A percentile compares a stretch with the other conserved stretches of the same genome.
Evolutionary conservation across 2,329 filamentous ascomycete species (phyloP).

Genomic region (Nemania sp.): DNA sequence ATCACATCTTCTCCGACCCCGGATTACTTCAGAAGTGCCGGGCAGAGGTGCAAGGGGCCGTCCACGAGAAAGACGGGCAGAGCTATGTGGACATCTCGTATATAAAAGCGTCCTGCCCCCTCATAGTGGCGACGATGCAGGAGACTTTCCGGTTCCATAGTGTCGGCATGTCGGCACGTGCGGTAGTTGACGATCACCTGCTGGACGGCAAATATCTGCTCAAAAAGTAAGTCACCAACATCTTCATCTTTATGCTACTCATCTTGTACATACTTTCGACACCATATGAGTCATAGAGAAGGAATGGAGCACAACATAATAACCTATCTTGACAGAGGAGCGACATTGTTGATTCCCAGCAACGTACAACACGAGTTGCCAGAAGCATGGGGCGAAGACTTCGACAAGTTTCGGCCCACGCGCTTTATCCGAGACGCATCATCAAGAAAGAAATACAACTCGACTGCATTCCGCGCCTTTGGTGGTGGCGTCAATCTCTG

Average conservation of each 20-base stretch:
- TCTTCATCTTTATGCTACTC: too few relatives aligned
- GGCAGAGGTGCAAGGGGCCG: neutral
- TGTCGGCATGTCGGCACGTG: neutral
- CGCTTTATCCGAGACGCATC: neutral
- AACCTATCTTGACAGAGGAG: too few relatives aligned
- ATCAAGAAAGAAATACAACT: neutral
- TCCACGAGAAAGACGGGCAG: neutral
- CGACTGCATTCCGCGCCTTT: too few relatives aligned
- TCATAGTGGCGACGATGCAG: neutral
- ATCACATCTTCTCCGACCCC: neutral
- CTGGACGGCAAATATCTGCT: neutral
- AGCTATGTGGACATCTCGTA: neutral
- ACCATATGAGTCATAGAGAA: too few relatives aligned
- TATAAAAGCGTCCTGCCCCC: neutral
- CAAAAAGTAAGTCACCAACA: neutral
- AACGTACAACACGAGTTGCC: neutral
- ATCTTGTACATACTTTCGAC: too few relatives aligned
- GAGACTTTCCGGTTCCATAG: neutral
- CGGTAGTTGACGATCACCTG: neutral
- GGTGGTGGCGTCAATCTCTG: neutral
- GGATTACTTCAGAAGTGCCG: neutral
- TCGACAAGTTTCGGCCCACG: neutral
- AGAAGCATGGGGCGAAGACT: neutral
- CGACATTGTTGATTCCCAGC: neutral
- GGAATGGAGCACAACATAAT: too few relatives aligned